Base-by-base conservation (phyloP, 1,139 yeast species). In the Blastobotrys malaysiensis region DNA sequence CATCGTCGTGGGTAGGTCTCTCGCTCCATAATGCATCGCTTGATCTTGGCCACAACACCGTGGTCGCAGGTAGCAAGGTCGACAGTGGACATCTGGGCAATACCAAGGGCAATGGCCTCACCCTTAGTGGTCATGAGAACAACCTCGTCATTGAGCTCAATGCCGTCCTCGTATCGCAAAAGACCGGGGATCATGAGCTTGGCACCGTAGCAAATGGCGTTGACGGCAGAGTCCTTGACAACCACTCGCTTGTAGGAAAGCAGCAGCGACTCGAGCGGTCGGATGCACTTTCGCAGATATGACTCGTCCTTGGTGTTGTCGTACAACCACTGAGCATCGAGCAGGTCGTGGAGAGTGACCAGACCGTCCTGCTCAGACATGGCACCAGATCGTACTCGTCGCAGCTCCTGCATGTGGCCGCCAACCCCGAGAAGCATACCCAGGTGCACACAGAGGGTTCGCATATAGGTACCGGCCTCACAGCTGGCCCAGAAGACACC, bases 401-500 rank as follows among this genome's bases (percentile, higher is more conserved):
- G 90, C 68, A 93, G 85, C 77, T 93, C 99, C 81, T 93, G 99
- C 99, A 93, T 93, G 77, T 93, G 99, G 65, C 98, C 99, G 73
- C 99, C 99, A 65, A 90, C 98, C 66, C 98, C 97, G 64, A 93
- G 80, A 59, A 93, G 80, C 96, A 93, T 91, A 78, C 99, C 99
- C 69, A 93, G 79, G 74, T 93, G 99, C 59, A 93, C 99, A 84
- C 99, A 93, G 67, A 93, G 79, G 54, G 99, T 93, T 83, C 99
- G 88, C 97, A 93, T 93, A 77, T 93, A 93, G 61, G 99, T 93
- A 75, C 99, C 99, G 59, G 99, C 99, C 79, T 93, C 99, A 82
- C 99, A 93, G 49, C 96, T 87, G 58, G 98, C 98, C 99, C 99
- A 93, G 79, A 93, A 93, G 44, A 93, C 98, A 77, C 96, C 96